Conservation (phyloP, 441 rosid species). For the Pelargonium citronellum region DNA sequence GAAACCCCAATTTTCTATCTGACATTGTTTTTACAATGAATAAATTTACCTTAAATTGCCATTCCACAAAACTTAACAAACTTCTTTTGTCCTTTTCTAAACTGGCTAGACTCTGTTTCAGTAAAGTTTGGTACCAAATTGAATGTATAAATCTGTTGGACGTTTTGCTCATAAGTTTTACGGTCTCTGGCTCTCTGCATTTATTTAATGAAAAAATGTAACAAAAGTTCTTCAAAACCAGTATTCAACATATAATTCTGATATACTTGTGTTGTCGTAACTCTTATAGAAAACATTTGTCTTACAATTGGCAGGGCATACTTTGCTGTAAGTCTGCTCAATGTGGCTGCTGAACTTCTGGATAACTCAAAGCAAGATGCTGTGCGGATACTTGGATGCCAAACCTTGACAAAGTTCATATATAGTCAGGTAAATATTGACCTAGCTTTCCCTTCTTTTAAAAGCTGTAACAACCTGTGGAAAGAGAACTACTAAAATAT, state of each 20-base stretch:
- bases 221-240: background rate
- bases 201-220: background rate
- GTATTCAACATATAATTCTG: background rate
- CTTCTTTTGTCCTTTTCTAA: background rate
- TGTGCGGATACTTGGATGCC: conserved; percentile 70
- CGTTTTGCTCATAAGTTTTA: background rate
- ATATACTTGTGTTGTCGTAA: background rate
- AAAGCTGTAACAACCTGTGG: background rate
- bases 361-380: conserved; percentile 71
- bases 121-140: background rate
- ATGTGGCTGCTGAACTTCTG: conserved; percentile 68
- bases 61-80: background rate
- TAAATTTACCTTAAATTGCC: background rate
- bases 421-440: conserved; percentile 60
- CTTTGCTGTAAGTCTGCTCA: conserved; percentile 76
- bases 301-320: conserved; percentile 54
- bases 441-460: background rate
- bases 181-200: background rate
- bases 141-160: background rate
- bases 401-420: conserved; percentile 77
- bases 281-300: conserved; percentile 2
- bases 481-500: background rate
- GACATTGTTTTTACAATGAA: background rate
- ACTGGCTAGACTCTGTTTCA: background rate
- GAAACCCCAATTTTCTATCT: background rate